A percentile compares a stretch with the other conserved stretches of the same genome.
Evolutionary conservation across 768 basidiomycete species (phyloP).

Genomic region (Collybiopsis confluens): DNA sequence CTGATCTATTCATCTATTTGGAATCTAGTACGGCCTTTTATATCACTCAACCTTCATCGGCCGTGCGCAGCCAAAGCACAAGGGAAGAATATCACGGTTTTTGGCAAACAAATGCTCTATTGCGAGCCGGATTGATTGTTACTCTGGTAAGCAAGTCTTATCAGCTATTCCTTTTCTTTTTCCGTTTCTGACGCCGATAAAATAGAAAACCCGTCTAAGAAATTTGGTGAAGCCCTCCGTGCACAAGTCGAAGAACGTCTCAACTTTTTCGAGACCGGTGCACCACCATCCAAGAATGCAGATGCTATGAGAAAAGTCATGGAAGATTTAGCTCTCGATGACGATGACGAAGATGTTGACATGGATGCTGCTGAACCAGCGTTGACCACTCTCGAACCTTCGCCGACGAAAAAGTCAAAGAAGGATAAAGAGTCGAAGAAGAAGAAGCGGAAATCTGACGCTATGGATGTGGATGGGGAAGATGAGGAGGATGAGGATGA

Average conservation of each 20-base stretch:
- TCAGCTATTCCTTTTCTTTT: not conserved
- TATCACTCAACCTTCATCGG: conserved; percentile 98
- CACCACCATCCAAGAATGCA: conserved; percentile 83
- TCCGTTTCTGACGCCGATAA: not conserved
- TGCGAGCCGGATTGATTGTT: conserved; percentile 95
- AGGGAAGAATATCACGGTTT: conserved; percentile 98
- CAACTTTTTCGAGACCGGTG: conserved; percentile 89
- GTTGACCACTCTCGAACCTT: conserved; percentile 59
- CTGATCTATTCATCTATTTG: too few relatives aligned
- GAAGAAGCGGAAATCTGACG: conserved; percentile 65
- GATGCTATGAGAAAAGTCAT: conserved; percentile 90
- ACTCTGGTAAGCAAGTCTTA: conserved; percentile 51
- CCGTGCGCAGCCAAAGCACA: conserved; percentile 89
- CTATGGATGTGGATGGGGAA: conserved; percentile 58
- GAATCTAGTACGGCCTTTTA: conserved; percentile 96
- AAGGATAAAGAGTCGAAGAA: conserved; percentile 42
- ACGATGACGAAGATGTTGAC: conserved; percentile 48
- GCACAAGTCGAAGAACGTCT: conserved; percentile 95
- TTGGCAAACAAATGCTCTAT: conserved; percentile 98
- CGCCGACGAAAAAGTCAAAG: conserved; percentile 47
- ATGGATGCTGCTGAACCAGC: conserved; percentile 42
- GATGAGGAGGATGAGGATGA: conserved; percentile 38
- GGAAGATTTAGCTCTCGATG: conserved; percentile 69
- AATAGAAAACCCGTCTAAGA: conserved; percentile 79
- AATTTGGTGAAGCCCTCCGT: conserved; percentile 92